Evolutionary conservation across 371 early-diverging fungal species (phyloP).

Genomic region (Phascolomyces articulosus): DNA sequence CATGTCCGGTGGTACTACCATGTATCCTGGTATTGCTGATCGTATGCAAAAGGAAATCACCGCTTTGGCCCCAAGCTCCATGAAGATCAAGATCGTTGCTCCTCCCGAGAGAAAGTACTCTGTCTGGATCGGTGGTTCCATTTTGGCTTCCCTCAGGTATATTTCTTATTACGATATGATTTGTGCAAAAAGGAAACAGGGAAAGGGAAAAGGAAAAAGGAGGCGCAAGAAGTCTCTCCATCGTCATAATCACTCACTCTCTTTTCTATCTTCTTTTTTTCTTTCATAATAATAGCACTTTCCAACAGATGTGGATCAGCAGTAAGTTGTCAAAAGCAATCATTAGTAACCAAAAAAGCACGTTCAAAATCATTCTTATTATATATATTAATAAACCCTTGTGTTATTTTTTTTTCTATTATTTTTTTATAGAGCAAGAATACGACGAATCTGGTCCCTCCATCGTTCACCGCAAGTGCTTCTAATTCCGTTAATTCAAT

Average conservation of each 20-base stretch:
- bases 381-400: background rate
- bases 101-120: constrained; percentile 99
- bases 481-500: constrained; percentile 64
- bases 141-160: constrained; percentile 97
- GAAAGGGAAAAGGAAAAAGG: too few species aligned
- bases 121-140: constrained; percentile 99
- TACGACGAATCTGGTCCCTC: constrained; percentile 98
- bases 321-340: background rate
- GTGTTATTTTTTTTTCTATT: background rate
- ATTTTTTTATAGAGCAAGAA: constrained; percentile 66
- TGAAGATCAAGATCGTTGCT: constrained; percentile 99
- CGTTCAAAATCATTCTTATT: too few species aligned
- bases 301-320: constrained; percentile 67
- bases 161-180: background rate
- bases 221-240: background rate
- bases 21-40: constrained; percentile 98
- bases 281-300: constrained; percentile 48
- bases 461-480: constrained; percentile 99
- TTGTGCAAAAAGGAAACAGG: background rate
- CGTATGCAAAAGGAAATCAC: constrained; percentile 99
- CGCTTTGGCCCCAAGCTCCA: constrained; percentile 96
- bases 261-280: background rate
- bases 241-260: background rate
- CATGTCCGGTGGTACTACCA: constrained; percentile 87
- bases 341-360: too few species aligned